Base-by-base conservation (phyloP, 352 stramenopile species). In the Peronospora belbahrii region DNA sequence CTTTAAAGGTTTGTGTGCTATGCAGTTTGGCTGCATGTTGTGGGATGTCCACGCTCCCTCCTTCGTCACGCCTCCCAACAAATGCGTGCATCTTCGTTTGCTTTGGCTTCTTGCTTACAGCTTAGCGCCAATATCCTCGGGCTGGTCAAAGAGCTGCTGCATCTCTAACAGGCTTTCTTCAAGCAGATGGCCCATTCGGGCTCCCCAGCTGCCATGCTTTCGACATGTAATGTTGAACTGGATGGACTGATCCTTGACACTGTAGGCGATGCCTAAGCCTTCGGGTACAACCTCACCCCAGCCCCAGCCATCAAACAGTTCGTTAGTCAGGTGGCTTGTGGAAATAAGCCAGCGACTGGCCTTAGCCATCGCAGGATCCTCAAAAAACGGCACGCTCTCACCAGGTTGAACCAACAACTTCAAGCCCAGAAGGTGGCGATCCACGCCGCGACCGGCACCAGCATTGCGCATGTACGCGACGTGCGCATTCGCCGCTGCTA, bases 351-450 rank as follows among this genome's bases (percentile, higher is more conserved):
- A 90, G 49, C 79, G 83, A 57, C 74, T 75, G 20, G 75, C 68
- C 24, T 55, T 70, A 17, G 59, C 57, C 72, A 90, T 86, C 19
- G 69, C 52, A 3, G 71, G 69, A 55, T 90, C 72, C 18, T 88
- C 75, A 17, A 90, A 83, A 37, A 90, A 86, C 2, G 74, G 62
- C 30, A 80, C 67, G 5, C 52, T 47, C 62, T 90, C 71, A 6
- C 47, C 56, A 4, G 65, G 55, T 27, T 70, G 41, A 14, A 87
- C 52, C 15, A 85, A 51, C 53, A 84, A 42, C 18, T 77, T 78
- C 35, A 98, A 60, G 14, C 85, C 92, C 43, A 98, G 75, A 37
- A 98, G 76, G 59, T 98, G 93, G 13, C 93, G 76, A 59, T 98
- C 94, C 25, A 98, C 85, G 23, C 95, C 92, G 45, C 77, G 47